These are phyloP conservation scores for Yamadazyma kitorensis DNA, from an alignment of 805 yeast species.

Conservation along the genomic window DNA sequence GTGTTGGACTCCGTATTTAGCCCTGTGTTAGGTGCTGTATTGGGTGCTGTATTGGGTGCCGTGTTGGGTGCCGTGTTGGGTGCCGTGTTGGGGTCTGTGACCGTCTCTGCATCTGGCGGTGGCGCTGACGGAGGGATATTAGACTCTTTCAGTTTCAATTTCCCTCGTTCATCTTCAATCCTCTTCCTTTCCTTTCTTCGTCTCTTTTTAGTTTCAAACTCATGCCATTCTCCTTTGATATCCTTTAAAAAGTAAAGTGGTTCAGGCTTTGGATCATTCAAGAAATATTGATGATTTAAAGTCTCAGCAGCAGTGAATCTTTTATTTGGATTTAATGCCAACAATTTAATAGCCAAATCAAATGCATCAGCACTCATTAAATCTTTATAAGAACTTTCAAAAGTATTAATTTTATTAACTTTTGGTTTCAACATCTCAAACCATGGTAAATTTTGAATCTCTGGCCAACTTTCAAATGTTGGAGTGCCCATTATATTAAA, in stretches of 20 bases:
- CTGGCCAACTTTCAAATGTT: constrained; percentile 68
- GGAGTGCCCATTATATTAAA: constrained; percentile 90
- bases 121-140: too few relatives aligned
- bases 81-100: too few relatives aligned
- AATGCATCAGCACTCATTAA: constrained; percentile 53
- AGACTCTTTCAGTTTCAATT: too few relatives aligned
- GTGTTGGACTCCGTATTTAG: too few relatives aligned
- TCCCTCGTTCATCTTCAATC: constrained; percentile 33
- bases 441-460: constrained; percentile 83
- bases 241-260: constrained; percentile 53
- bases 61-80: too few relatives aligned
- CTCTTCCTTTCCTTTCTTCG: constrained; percentile 49
- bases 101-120: too few relatives aligned
- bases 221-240: constrained; percentile 92
- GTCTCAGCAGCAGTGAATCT: constrained; percentile 73
- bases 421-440: constrained; percentile 76
- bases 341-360: constrained; percentile 61
- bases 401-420: constrained; percentile 29
- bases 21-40: too few relatives aligned
- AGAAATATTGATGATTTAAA: constrained; percentile 63
- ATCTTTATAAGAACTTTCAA: constrained; percentile 29
- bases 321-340: constrained; percentile 64
- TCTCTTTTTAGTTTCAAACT: constrained; percentile 86
- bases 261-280: constrained; percentile 62
- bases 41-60: too few relatives aligned